Base-by-base conservation (phyloP, 768 basidiomycete species). In the Phylloporus sp. region DNA sequence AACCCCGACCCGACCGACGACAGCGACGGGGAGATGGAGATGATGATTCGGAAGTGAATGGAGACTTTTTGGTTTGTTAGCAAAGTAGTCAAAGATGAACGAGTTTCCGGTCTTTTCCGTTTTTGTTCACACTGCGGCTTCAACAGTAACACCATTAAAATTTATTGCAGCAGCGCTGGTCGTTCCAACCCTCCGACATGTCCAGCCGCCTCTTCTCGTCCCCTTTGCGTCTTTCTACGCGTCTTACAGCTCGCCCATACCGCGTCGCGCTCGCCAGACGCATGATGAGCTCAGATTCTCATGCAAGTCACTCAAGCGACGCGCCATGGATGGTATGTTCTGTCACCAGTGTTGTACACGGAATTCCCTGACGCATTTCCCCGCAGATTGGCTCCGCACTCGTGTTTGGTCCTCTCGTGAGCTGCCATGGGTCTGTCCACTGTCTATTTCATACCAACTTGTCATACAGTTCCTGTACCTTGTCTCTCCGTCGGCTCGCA, bases 381-480 rank as follows among this genome's bases (percentile, higher is more conserved):
- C 20, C 5, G 4, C 24, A 69, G 69, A 54, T 69, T 38, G 69
- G 69, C 38, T 70, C 68, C 13, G 65, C 63, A 16, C 43, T 69
- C 32, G 51, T 68, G 44, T 69, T 69, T 38, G 69, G 69, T 49
- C 63, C 68, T 46, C 49, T 57, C 48, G 69, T 71, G 36, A 40
- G 67, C 53, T 47, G 22, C 9, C 23, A 16, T 38, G 3, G 11
- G 28, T 24, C 26, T 7, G 18, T 13, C 0, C 11, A 22, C 29
- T 29, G 11, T 50, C 29, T 27, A 39, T 36, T 40, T 10, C 5
- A 24, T 2, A 36, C 38, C 36, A 8, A 49, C 39, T 18, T 42
- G 28, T 46, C 35, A 26, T 29, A 29, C 38, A 69, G 68, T 48
- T 71, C 15, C 47, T 69, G 36, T 71, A 69, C 47, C 59, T 71